Percentiles rank a stretch among this genome's conserved stretches.
phyloP scores from a whole-genome alignment of 2,329 filamentous ascomycete genomes.

The Drechslerella coelobrocha region DNA sequence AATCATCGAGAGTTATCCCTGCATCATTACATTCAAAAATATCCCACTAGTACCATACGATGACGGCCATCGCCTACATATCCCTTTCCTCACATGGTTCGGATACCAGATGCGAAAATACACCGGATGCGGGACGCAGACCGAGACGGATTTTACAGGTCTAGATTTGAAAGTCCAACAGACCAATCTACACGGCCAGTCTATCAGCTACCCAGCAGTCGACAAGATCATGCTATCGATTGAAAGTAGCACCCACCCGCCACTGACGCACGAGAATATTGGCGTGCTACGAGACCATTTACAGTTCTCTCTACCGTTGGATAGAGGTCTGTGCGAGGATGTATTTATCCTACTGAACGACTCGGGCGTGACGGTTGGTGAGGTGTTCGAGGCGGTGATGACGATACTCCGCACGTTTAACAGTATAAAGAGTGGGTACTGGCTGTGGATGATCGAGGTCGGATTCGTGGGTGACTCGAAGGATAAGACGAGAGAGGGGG shows the following conservation, averaged over 20 bases:
- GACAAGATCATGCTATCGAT: slow-evolving; percentile 10
- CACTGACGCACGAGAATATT: slow-evolving; percentile 8
- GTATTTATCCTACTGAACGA: slow-evolving; percentile 14
- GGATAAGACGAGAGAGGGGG: too few species aligned
- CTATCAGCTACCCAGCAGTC: slow-evolving; percentile 21
- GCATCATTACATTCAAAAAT: slow-evolving; percentile 15
- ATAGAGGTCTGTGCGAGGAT: slow-evolving; percentile 11
- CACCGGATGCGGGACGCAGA: background rate
- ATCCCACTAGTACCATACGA: background rate
- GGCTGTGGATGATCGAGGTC: slow-evolving; percentile 32
- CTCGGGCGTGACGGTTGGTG: background rate
- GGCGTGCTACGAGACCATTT: background rate
- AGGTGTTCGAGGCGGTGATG: background rate
- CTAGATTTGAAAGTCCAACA: background rate
- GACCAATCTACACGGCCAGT: background rate
- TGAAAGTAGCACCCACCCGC: background rate
- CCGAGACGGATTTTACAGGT: background rate
- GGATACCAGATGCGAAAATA: background rate
- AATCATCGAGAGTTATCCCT: background rate
- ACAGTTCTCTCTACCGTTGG: background rate
- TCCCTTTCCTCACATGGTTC: slow-evolving; percentile 30
- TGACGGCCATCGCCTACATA: slow-evolving; percentile 12
- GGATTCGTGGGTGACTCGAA: slow-evolving; percentile 3
- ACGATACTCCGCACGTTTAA: background rate
- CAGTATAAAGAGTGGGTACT: background rate